Base-by-base conservation (phyloP, 2,329 filamentous ascomycete genomes). In the Botrytis hyacinthi region DNA sequence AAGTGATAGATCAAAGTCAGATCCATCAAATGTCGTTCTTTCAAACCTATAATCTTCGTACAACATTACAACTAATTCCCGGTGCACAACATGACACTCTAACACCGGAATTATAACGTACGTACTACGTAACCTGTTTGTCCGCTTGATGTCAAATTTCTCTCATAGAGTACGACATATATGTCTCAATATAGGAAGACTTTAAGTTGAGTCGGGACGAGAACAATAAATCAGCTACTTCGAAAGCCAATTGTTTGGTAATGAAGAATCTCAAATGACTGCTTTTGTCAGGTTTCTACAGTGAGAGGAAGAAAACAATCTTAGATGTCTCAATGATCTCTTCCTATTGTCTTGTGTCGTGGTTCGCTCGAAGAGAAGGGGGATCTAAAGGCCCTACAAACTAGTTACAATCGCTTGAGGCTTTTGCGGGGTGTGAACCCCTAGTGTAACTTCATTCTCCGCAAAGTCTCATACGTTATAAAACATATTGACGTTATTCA, bases 401-500 rank as follows among this genome's bases (percentile, higher is more conserved):
- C 6, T 57, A 29, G 37, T 57, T 16, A 18, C n/a, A 57, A 57
- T 16, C n/a, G 40, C 48, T 57, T 57, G 48, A 42, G n/a, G 10
- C 20, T 29, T 7, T 67, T 54, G 65, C 40, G 18, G 35, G n/a
- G n/a, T 32, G 35, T 57, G 66, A 32, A 57, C 29, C n/a, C 29
- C 37, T 68, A 18, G 66, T 51, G 48, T 42, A 57, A n/a, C 37
- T 26, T 68, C 37, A 32, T 42, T 57, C 48, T 35, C 48, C 66
- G 66, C 48, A 42, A 57, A 68, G 66, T 42, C 18, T 42, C n/a
- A 42, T 29, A 42, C 0, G 37, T 68, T 32, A 18, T 68, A 6
- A 57, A 42, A 42, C 48, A 57, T 57, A 14, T 68, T 26, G 40
- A 68, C 29, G 57, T 42, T 57, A 57, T 68, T 68, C 66, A 68